These are phyloP conservation scores for Aspergillus pseudonomiae DNA, from an alignment of 2,329 filamentous ascomycete species.

Conservation along the genomic window DNA sequence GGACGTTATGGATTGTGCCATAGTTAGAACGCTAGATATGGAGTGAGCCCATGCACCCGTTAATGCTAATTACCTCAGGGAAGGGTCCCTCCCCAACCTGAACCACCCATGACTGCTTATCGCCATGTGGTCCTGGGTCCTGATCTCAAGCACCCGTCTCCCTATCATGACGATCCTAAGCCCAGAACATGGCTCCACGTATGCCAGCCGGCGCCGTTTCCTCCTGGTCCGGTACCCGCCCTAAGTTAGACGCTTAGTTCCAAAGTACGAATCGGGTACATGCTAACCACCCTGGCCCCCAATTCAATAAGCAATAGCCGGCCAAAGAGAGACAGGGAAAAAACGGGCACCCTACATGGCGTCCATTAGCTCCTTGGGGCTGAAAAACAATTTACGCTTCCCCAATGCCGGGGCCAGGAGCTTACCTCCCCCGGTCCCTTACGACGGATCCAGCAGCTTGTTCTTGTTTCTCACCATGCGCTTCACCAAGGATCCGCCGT, in stretches of 20 bases:
- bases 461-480: constrained; percentile 11
- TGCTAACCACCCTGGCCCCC: constrained; percentile 18
- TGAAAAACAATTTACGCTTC: constrained; percentile 20
- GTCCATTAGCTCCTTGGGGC: constrained; percentile 22
- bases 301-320: constrained; percentile 14
- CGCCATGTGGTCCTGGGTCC: constrained; percentile 27
- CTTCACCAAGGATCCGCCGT: constrained; percentile 2
- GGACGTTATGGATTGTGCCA: background rate
- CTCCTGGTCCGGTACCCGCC: constrained; percentile 12
- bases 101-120: constrained; percentile 21
- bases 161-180: constrained; percentile 22
- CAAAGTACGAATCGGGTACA: constrained; percentile 18
- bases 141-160: constrained; percentile 17
- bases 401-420: constrained; percentile 15
- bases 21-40: background rate
- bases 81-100: constrained; percentile 3
- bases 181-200: constrained; percentile 21
- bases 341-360: constrained; percentile 11
- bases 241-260: constrained; percentile 9
- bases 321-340: constrained; percentile 5
- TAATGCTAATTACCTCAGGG: background rate
- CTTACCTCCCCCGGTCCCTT: constrained; percentile 11
- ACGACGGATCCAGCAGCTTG: constrained; percentile 11
- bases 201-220: constrained; percentile 12
- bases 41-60: background rate